phyloP scores from a whole-genome alignment of 2,329 filamentous ascomycete genomes.

The Epicoccum nigrum region DNA sequence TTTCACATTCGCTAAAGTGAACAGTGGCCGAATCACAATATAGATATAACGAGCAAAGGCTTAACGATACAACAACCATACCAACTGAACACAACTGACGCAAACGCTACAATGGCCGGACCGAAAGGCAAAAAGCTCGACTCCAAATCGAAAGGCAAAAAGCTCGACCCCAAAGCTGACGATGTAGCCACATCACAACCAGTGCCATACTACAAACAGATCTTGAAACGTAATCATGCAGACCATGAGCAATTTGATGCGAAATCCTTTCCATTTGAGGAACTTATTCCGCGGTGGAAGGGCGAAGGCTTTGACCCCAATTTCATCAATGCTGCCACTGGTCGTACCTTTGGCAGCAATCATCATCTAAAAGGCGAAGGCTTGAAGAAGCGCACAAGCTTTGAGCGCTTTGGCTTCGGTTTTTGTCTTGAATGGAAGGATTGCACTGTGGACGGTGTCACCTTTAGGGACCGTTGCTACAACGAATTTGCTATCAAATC shows the following conservation, averaged over 20 bases:
- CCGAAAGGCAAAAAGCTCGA: too few species aligned
- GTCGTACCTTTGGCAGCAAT: background rate
- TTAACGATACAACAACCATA: too few species aligned
- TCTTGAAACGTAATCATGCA: background rate
- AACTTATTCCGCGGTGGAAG: background rate
- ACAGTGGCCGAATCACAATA: too few species aligned
- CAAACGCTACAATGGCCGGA: too few species aligned
- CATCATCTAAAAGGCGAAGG: background rate
- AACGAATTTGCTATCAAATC: conserved; percentile 9
- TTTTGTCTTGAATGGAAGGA: conserved; percentile 15
- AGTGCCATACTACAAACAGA: background rate
- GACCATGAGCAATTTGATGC: background rate
- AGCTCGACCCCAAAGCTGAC: too few species aligned
- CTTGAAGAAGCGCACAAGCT: background rate
- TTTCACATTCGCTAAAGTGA: too few species aligned
- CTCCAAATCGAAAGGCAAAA: too few species aligned
- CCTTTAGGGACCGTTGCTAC: conserved; percentile 5
- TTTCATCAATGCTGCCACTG: background rate
- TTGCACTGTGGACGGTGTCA: background rate
- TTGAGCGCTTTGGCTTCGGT: background rate
- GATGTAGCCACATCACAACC: background rate
- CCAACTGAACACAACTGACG: too few species aligned
- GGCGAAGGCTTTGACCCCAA: background rate
- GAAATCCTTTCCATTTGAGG: background rate
- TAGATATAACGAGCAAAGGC: too few species aligned